Evolutionary conservation across 1,284 basidiomycete genomes (phyloP).

Genomic region (Apiotrichum sp.): DNA sequence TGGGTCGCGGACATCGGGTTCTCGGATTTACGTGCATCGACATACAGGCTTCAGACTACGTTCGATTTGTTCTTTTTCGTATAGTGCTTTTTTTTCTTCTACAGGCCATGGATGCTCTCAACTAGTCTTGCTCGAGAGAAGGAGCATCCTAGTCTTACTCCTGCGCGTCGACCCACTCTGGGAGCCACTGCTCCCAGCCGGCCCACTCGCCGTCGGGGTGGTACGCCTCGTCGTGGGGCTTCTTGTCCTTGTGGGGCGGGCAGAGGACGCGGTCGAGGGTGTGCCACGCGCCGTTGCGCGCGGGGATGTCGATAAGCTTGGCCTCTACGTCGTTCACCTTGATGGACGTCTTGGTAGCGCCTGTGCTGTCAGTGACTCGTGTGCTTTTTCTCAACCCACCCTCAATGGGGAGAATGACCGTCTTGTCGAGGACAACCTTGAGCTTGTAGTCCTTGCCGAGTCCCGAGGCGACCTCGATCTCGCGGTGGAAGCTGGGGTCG

Average conservation of each 20-base stretch:
- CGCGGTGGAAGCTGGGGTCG: constrained; percentile 50
- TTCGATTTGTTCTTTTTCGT: too few relatives aligned
- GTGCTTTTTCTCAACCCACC: constrained; percentile 41
- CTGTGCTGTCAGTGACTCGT: constrained; percentile 23
- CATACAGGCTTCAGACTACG: too few relatives aligned
- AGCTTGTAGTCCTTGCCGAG: constrained; percentile 51
- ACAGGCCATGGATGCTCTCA: too few relatives aligned
- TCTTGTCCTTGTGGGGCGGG: constrained; percentile 48
- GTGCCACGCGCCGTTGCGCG: constrained; percentile 59
- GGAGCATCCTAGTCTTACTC: background rate
- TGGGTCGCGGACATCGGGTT: too few relatives aligned
- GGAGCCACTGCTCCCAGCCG: constrained; percentile 57
- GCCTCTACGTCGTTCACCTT: constrained; percentile 55
- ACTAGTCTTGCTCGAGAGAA: background rate
- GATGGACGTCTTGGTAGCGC: constrained; percentile 49
- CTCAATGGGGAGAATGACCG: constrained; percentile 46
- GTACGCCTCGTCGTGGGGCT: constrained; percentile 33
- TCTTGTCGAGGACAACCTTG: constrained; percentile 53
- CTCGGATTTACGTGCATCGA: too few relatives aligned
- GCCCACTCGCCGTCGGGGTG: constrained; percentile 46
- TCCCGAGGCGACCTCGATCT: constrained; percentile 52
- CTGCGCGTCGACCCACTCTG: constrained; percentile 29
- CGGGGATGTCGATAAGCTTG: constrained; percentile 53
- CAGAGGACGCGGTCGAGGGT: constrained; percentile 54
- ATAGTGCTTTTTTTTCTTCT: too few relatives aligned